These are phyloP conservation scores for Beauveria sp. DNA, from an alignment of 2,329 filamentous ascomycete genomes.

Conservation along the genomic window DNA sequence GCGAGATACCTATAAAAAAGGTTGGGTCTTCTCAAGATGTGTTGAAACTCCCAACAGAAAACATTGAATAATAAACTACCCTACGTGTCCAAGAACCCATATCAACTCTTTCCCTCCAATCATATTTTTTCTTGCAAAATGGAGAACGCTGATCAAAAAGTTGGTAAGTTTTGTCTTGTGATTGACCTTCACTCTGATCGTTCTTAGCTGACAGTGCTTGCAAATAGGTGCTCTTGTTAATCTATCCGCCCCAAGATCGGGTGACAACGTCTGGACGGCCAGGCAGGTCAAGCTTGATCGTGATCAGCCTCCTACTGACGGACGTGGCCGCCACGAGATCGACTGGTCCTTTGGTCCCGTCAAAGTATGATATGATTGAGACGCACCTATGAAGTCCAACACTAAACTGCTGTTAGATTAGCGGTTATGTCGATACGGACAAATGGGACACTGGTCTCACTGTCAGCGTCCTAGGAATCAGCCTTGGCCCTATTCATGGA, in stretches of 20 bases:
- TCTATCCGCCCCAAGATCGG: background rate
- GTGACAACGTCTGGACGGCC: background rate
- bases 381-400: background rate
- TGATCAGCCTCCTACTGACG: background rate
- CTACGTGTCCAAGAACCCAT: no score
- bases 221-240: background rate
- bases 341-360: background rate
- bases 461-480: background rate
- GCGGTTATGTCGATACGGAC: background rate
- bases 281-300: background rate
- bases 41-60: no score
- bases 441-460: background rate
- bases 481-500: background rate
- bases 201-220: background rate
- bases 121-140: no score
- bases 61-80: no score
- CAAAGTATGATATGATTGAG: background rate
- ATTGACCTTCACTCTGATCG: background rate
- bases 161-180: background rate
- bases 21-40: no score
- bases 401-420: background rate
- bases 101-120: no score
- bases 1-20: no score
- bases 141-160: background rate
- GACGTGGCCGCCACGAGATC: background rate